These are phyloP conservation scores for Casuarina equisetifolia DNA, from an alignment of 306 rosid species.

Conservation along the genomic window DNA sequence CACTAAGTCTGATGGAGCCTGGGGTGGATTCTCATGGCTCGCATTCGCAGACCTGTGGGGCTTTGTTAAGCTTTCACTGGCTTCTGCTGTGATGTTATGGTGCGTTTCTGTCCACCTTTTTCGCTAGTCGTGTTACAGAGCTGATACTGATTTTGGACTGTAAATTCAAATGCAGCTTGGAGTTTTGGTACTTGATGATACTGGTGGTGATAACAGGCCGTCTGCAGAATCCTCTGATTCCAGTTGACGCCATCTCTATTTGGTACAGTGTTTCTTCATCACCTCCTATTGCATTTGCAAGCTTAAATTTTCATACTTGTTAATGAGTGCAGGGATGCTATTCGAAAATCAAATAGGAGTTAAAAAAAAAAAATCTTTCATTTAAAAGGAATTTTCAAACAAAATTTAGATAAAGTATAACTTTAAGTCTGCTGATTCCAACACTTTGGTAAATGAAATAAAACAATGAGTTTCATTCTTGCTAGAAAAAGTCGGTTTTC, in stretches of 20 bases:
- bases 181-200: slow-evolving; percentile 85
- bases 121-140: not conserved
- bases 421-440: no score
- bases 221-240: slow-evolving; percentile 52
- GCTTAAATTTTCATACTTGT: not conserved
- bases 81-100: slow-evolving; percentile 86
- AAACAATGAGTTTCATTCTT: no score
- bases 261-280: slow-evolving; percentile 46
- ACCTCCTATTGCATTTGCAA: not conserved
- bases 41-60: slow-evolving; percentile 62
- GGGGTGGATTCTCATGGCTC: slow-evolving; percentile 74
- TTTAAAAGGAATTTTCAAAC: no score
- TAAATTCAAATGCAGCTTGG: slow-evolving; percentile 59
- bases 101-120: slow-evolving; percentile 29
- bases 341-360: no score
- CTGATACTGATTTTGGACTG: not conserved
- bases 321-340: no score
- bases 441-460: no score
- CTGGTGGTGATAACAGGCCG: slow-evolving; percentile 70
- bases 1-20: slow-evolving; percentile 78
- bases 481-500: no score
- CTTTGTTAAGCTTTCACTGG: slow-evolving; percentile 70
- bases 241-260: slow-evolving; percentile 72
- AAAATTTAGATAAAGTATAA: no score
- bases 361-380: no score